A percentile compares a stretch with the other conserved stretches of the same genome.
phyloP scores from a whole-genome alignment of 2,329 filamentous ascomycete species.

The Magnaporthales sp. region DNA sequence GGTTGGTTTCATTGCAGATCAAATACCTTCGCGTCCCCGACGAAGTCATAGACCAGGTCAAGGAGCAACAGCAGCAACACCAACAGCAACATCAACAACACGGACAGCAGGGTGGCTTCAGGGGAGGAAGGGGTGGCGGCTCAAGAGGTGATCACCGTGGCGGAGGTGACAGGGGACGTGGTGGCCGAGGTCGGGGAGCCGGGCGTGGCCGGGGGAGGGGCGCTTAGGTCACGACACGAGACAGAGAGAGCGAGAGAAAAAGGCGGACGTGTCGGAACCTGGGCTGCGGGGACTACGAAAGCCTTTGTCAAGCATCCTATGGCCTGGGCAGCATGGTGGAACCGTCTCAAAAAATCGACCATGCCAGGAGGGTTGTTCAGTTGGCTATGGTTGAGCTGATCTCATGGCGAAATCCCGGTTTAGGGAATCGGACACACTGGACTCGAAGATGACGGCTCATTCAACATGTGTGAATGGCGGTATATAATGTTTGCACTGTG shows the following conservation, averaged over 20 bases:
- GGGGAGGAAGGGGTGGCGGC: constrained; percentile 39
- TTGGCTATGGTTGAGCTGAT: not conserved
- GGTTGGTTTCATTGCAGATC: constrained; percentile 51
- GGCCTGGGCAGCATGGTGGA: not conserved
- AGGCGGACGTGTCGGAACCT: not conserved
- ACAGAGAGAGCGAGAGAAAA: not conserved
- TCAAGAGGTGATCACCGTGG: constrained; percentile 3
- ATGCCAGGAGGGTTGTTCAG: not conserved
- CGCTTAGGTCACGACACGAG: not conserved
- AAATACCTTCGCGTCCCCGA: constrained; percentile 96
- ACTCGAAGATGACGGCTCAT: not conserved
- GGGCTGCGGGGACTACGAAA: not conserved
- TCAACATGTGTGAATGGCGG: not conserved
- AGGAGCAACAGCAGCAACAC: constrained; percentile 79
- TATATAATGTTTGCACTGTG: not conserved
- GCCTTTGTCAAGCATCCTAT: not conserved
- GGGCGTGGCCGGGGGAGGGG: constrained; percentile 8
- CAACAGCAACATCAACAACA: constrained; percentile 43
- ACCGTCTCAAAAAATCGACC: not conserved
- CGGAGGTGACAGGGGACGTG: constrained; percentile 19
- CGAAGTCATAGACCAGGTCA: constrained; percentile 90
- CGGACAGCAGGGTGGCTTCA: constrained; percentile 27
- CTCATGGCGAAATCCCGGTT: not conserved
- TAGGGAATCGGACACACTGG: not conserved
- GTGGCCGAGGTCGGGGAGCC: constrained; percentile 23